Evolutionary conservation across 2,329 filamentous ascomycete genomes (phyloP).

Genomic region (Cordyceps tenuipes): DNA sequence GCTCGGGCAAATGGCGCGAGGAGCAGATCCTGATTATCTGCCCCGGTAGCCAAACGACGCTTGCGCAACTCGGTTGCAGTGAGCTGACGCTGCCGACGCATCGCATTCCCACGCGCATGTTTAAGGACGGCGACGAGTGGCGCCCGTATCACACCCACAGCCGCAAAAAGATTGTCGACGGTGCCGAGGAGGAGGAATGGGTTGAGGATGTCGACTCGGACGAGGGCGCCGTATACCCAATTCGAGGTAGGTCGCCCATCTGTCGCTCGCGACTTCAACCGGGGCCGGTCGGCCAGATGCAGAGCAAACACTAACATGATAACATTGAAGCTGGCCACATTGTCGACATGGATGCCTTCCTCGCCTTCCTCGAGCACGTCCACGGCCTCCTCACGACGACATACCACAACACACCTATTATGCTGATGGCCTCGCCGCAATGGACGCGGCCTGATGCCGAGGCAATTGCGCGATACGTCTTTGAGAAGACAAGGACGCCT

Average conservation of each 20-base stretch:
- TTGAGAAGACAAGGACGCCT: conserved; percentile 93
- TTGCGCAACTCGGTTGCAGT: conserved; percentile 82
- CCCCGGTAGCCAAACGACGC: conserved; percentile 79
- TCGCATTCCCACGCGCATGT: conserved; percentile 90
- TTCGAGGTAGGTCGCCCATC: conserved; percentile 42
- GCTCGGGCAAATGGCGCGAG: conserved; percentile 54
- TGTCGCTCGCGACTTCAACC: background rate
- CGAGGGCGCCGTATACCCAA: conserved; percentile 84
- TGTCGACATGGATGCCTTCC: conserved; percentile 84
- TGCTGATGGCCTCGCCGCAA: conserved; percentile 80
- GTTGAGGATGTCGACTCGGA: conserved; percentile 84
- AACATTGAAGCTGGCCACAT: conserved; percentile 59
- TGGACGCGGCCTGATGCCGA: conserved; percentile 89
- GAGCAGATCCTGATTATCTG: conserved; percentile 63
- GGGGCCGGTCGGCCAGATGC: background rate
- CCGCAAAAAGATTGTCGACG: conserved; percentile 45
- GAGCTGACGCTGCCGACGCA: conserved; percentile 87
- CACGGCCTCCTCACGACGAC: conserved; percentile 82
- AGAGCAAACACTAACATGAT: conserved; percentile 11
- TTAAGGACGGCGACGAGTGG: conserved; percentile 72
- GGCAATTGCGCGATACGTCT: conserved; percentile 84
- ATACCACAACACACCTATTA: conserved; percentile 91
- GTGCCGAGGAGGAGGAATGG: conserved; percentile 55
- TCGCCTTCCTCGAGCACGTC: conserved; percentile 86
- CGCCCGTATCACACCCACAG: conserved; percentile 69